Evolutionary conservation across 257 asterid genomes (phyloP), one percentile per base, ranked within the genome.

Genomic region (Solanum appendiculatum): DNA sequence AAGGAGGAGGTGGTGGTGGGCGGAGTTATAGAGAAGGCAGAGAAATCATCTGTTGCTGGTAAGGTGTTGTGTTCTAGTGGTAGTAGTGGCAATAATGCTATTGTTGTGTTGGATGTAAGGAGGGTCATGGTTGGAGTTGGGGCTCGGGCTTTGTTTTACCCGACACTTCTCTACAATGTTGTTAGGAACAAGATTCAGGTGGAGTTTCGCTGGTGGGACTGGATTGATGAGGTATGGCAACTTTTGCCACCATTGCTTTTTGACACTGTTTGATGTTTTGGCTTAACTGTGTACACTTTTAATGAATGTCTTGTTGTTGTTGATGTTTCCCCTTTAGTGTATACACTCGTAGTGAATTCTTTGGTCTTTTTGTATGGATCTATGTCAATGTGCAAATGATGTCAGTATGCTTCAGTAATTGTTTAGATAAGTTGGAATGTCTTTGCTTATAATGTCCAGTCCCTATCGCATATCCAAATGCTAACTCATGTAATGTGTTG

Each of bases 181-280:
- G 89, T 91, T 34, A 90, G 95, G 90, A 93, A 93, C 51, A 90
- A 90, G 86, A 83, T 93, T 83, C 93, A 93, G 90, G 82, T 92
- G 3, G 92, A 90, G 87, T 93, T 93, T 68, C 91, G 93, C 5
- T 93, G 95, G 95, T 93, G 95, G 95, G 95, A 93, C 87, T 93
- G 94, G 94, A 89, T 93, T 88, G 94, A 91, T 87, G 92, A 93
- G 95, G 95, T 92, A 90, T 37, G 23, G 3, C 44, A 44, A 42
- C 13, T 44, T 75, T n/a, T 39, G 1, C 11, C 21, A 2, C 8
- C 1, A 12, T 64, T 25, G 72, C 34, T 64, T 64, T 64, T 12
- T 5, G 72, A 29, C 20, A 33, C 4, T n/a, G 36, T 73, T 33
- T 73, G 82, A 21, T 2, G 31, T 36, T 58, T 36, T 40, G 83